A percentile compares a stretch with the other conserved stretches of the same genome.
phyloP scores from a whole-genome alignment of 192 early-diverging fungal genomes.

The Linnemannia hyalina region DNA sequence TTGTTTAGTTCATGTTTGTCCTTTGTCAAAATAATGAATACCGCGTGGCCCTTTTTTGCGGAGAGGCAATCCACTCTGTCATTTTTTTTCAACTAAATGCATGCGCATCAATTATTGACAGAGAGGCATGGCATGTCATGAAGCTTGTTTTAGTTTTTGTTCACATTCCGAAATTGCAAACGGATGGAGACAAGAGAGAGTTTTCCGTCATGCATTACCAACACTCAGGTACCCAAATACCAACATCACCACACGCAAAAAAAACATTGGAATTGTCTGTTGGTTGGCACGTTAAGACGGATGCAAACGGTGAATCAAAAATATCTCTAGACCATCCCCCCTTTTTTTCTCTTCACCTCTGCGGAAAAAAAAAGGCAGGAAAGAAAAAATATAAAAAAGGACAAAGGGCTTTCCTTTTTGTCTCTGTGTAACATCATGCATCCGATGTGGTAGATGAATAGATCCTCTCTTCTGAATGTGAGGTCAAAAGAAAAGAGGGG shows the following conservation, averaged over 20 bases:
- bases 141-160: too few relatives aligned
- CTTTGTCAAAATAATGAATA: too few relatives aligned
- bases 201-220: not conserved
- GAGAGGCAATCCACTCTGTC: too few relatives aligned
- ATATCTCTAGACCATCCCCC: not conserved
- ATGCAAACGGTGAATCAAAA: not conserved
- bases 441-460: not conserved
- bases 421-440: conserved; percentile 10
- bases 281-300: not conserved
- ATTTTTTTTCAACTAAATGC: too few relatives aligned
- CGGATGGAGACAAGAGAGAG: not conserved
- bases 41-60: too few relatives aligned
- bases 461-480: not conserved
- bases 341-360: not conserved
- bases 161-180: too few relatives aligned
- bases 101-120: too few relatives aligned
- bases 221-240: not conserved
- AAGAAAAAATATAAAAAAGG: not conserved
- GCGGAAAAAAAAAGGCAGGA: not conserved
- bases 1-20: too few relatives aligned
- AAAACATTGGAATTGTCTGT: not conserved
- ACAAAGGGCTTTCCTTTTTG: not conserved
- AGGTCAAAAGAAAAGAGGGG: not conserved
- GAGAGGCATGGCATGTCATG: too few relatives aligned
- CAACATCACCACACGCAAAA: too few relatives aligned